These are phyloP conservation scores for Citrus glauca DNA, from an alignment of 345 rosid species.

Conservation along the genomic window DNA sequence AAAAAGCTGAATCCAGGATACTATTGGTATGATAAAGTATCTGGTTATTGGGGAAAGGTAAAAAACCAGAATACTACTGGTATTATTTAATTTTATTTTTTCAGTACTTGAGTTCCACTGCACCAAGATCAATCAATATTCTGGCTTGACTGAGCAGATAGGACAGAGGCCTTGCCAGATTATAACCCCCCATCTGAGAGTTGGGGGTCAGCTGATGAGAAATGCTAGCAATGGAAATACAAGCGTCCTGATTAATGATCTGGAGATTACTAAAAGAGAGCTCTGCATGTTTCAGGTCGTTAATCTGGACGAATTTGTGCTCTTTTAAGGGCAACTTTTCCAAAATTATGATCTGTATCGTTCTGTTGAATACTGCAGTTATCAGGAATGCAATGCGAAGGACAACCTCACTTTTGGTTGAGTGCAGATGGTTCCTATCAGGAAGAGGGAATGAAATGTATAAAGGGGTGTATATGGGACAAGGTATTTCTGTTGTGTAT, in stretches of 20 bases:
- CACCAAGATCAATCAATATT: slow-evolving; percentile 12
- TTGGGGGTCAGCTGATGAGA: slow-evolving; percentile 44
- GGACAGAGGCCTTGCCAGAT: slow-evolving; percentile 80
- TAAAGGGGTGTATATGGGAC: slow-evolving; percentile 55
- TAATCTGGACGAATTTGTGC: slow-evolving; percentile 5
- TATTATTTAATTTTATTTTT: background rate
- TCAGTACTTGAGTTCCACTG: background rate
- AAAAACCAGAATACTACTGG: slow-evolving; percentile 9
- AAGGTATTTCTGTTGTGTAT: slow-evolving; percentile 39
- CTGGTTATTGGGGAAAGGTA: slow-evolving; percentile 98
- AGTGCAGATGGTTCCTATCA: slow-evolving; percentile 54
- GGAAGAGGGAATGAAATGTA: slow-evolving; percentile 73
- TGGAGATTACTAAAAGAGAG: slow-evolving; percentile 70
- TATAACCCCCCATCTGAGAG: slow-evolving; percentile 43
- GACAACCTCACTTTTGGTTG: slow-evolving; percentile 61
- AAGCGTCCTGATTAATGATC: slow-evolving; percentile 43
- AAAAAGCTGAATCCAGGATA: slow-evolving; percentile 62
- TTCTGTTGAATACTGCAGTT: slow-evolving; percentile 37
- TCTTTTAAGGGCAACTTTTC: slow-evolving; percentile 2
- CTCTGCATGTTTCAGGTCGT: slow-evolving; percentile 66
- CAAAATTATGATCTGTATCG: background rate
- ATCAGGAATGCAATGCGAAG: slow-evolving; percentile 66
- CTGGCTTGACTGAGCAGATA: slow-evolving; percentile 39
- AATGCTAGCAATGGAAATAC: slow-evolving; percentile 81
- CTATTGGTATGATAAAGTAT: slow-evolving; percentile 83